Evolutionary conservation across 345 rosid genomes (phyloP), one percentile per base, ranked within the genome.

Genomic region (Passiflora organensis): DNA sequence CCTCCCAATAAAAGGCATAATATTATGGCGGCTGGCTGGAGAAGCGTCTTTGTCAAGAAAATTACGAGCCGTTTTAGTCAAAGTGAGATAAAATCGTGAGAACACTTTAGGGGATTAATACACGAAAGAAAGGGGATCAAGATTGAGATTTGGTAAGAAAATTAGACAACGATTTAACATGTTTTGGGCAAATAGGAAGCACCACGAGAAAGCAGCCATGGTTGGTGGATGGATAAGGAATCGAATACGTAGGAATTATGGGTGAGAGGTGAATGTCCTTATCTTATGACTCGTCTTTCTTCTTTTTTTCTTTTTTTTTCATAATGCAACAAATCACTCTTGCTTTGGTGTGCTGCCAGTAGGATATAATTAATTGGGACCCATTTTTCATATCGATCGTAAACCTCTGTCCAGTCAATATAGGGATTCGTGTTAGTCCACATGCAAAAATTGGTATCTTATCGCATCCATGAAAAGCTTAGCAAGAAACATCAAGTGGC

Each of bases 181-280:
- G 25, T 25, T 15, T 49, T n/a, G 34, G 53, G 15, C 25, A 60
- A 55, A 48, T 20, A 28, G 44, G 10, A 0, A 19, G 18, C 19
- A 59, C 25, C 13, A 34, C 32, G 19, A 43, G 48, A 57, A 71
- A 61, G 69, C 59, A 36, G 53, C 13, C 18, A 28, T 28, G 34
- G 19, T 58, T 46, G 44, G 43, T 20, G 21, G 15, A 17, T 47
- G 43, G 62, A 58, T 45, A 34, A 46, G 53, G 43, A 46, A 46
- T 56, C 14, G 69, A 42, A 43, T 64, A 57, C 74, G 68, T 68
- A 62, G 61, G 67, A 66, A 43, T 57, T 58, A 32, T 42, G 18
- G 32, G 13, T 56, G 48, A 59, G 45, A 63, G 49, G 56, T 39
- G 49, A 15, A 49, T 41, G 53, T 55, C 55, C 72, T 70, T 77